These are phyloP conservation scores for Croton laevigatus DNA, from an alignment of 441 rosid genomes.

Conservation along the genomic window DNA sequence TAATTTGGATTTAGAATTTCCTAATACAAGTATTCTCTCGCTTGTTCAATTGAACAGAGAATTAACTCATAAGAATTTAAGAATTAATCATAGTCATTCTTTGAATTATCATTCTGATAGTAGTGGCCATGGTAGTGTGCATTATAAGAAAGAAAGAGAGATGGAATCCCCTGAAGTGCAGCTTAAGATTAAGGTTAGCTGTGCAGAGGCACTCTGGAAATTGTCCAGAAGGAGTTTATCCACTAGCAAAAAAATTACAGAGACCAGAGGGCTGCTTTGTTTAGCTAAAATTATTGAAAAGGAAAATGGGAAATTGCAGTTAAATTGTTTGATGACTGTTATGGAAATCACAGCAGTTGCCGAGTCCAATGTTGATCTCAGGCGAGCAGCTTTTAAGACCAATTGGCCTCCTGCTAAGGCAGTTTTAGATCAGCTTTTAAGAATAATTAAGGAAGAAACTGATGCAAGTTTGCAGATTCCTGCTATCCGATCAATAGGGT, in stretches of 20 bases:
- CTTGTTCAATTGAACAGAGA: slow-evolving; percentile 49
- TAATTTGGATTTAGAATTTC: slow-evolving; percentile 35
- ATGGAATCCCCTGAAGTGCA: slow-evolving; percentile 34
- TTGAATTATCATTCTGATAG: slow-evolving; percentile 28
- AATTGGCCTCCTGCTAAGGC: slow-evolving; percentile 60
- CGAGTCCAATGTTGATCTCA: slow-evolving; percentile 43
- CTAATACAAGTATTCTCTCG: slow-evolving; percentile 41
- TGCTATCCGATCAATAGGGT: slow-evolving; percentile 48
- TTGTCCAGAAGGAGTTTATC: slow-evolving; percentile 36
- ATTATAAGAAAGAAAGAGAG: slow-evolving; percentile 42
- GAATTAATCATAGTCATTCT: neutral
- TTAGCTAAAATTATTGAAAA: slow-evolving; percentile 45
- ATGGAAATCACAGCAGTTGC: slow-evolving; percentile 51
- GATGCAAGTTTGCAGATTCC: slow-evolving; percentile 34
- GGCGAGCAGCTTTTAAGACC: slow-evolving; percentile 53
- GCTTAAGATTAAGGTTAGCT: slow-evolving; percentile 39
- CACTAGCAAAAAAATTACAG: slow-evolving; percentile 45
- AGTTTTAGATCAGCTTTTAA: slow-evolving; percentile 49
- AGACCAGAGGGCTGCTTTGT: slow-evolving; percentile 55
- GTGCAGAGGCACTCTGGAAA: slow-evolving; percentile 49
- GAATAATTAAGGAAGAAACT: slow-evolving; percentile 41
- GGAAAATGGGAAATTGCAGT: slow-evolving; percentile 45
- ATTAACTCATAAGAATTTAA: slow-evolving; percentile 21
- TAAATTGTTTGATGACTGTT: slow-evolving; percentile 47
- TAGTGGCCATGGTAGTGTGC: slow-evolving; percentile 34